Evolutionary conservation across 2,329 filamentous ascomycete genomes (phyloP).

Genomic region (Colletotrichum graminicola): DNA sequence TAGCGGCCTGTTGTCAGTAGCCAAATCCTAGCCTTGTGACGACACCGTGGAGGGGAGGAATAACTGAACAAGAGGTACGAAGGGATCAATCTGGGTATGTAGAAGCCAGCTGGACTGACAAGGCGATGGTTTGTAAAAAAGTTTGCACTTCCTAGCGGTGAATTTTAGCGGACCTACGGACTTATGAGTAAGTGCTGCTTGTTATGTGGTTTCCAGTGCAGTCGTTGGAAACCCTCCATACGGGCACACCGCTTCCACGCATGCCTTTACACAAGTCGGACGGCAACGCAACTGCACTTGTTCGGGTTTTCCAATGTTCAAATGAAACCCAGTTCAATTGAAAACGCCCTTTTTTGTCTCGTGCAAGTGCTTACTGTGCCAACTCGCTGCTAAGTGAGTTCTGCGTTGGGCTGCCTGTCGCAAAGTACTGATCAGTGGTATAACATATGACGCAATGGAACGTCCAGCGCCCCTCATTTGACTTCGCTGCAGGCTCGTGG

Average conservation of each 20-base stretch:
- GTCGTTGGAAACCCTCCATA: neutral
- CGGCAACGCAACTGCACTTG: neutral
- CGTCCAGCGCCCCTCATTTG: constrained; percentile 12
- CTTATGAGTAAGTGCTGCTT: neutral
- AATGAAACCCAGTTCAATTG: neutral
- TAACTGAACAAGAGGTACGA: neutral
- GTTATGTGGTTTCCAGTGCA: neutral
- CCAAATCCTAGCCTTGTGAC: constrained; percentile 34
- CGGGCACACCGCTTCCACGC: neutral
- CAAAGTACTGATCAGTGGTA: neutral
- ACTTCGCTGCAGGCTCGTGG: neutral
- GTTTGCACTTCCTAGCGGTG: neutral
- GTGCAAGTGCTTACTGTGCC: neutral
- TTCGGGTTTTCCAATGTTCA: neutral
- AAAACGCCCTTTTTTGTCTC: neutral
- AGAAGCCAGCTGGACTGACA: neutral
- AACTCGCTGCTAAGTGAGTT: neutral
- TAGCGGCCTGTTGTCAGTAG: constrained; percentile 39
- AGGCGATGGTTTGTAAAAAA: neutral
- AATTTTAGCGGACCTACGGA: neutral
- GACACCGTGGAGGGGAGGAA: constrained; percentile 23
- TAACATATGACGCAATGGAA: constrained; percentile 38
- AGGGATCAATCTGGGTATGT: neutral
- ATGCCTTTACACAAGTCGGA: neutral
- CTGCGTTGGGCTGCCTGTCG: neutral